These are phyloP conservation scores for Arthrocladium fulminans DNA, from an alignment of 2,329 filamentous ascomycete species.

Conservation along the genomic window DNA sequence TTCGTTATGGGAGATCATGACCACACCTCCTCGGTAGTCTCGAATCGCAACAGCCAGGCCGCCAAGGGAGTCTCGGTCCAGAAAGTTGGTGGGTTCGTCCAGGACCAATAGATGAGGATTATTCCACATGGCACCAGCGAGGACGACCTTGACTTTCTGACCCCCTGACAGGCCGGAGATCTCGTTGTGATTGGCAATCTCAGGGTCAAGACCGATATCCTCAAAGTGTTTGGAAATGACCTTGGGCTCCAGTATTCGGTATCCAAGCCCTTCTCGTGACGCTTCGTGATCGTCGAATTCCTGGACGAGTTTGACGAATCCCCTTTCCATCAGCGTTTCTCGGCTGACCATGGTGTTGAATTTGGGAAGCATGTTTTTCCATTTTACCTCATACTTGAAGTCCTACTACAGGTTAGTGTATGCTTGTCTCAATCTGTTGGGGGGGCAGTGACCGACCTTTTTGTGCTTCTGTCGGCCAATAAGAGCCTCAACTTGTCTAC, in stretches of 20 bases:
- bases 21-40: constrained; percentile 95
- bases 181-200: constrained; percentile 98
- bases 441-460: constrained; percentile 90
- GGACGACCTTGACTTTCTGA: constrained; percentile 98
- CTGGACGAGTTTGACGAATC: constrained; percentile 88
- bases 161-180: constrained; percentile 93
- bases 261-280: constrained; percentile 95
- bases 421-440: constrained; percentile 67
- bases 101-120: constrained; percentile 95
- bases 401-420: constrained; percentile 3
- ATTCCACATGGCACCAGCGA: constrained; percentile 96
- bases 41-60: constrained; percentile 95
- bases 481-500: constrained; percentile 70
- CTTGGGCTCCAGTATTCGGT: constrained; percentile 83
- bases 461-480: constrained; percentile 98
- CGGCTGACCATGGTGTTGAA: constrained; percentile 87
- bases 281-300: constrained; percentile 99
- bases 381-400: constrained; percentile 50
- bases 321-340: constrained; percentile 76
- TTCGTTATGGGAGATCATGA: constrained; percentile 99
- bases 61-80: constrained; percentile 94
- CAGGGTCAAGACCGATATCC: constrained; percentile 87
- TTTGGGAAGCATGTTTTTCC: constrained; percentile 81
- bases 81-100: constrained; percentile 98
- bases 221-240: constrained; percentile 98